Conservation (phyloP, 306 rosid species). For the Cucurbita pepo region DNA sequence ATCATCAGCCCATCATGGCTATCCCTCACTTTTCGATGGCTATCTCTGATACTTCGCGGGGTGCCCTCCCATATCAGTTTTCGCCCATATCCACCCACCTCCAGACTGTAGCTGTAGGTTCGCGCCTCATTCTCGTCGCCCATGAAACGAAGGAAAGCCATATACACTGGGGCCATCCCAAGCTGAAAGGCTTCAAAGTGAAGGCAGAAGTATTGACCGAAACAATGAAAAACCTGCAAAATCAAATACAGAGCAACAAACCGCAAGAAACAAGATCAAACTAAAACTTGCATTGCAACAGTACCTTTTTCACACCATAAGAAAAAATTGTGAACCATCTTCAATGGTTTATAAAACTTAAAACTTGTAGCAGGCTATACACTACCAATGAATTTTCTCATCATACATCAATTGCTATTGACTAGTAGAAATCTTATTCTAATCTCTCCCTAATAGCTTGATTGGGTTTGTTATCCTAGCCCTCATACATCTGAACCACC, state of each 20-base stretch:
- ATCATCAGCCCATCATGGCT: slow-evolving; percentile 95
- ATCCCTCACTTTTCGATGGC: slow-evolving; percentile 93
- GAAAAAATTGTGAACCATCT: neutral
- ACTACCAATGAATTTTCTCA: neutral
- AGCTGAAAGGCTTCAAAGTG: slow-evolving; percentile 99
- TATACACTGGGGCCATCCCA: slow-evolving; percentile 94
- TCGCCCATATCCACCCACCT: slow-evolving; percentile 84
- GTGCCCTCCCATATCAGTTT: slow-evolving; percentile 98
- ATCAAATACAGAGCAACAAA: slow-evolving; percentile 5
- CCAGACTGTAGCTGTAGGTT: slow-evolving; percentile 87
- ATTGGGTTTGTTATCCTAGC: neutral
- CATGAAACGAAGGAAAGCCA: slow-evolving; percentile 98
- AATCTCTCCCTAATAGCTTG: neutral
- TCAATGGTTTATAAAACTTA: neutral
- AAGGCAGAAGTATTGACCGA: slow-evolving; percentile 95
- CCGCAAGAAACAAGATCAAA: slow-evolving; percentile 10
- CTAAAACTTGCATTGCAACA: neutral
- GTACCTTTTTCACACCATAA: neutral
- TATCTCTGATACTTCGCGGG: slow-evolving; percentile 82
- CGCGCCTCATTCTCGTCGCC: slow-evolving; percentile 94
- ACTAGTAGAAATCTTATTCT: neutral
- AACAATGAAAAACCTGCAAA: slow-evolving; percentile 92
- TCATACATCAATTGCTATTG: neutral
- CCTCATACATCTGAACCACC: neutral
- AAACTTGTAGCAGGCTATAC: neutral